phyloP scores from a whole-genome alignment of 1,139 yeast genomes.

The Taphrina populina region DNA sequence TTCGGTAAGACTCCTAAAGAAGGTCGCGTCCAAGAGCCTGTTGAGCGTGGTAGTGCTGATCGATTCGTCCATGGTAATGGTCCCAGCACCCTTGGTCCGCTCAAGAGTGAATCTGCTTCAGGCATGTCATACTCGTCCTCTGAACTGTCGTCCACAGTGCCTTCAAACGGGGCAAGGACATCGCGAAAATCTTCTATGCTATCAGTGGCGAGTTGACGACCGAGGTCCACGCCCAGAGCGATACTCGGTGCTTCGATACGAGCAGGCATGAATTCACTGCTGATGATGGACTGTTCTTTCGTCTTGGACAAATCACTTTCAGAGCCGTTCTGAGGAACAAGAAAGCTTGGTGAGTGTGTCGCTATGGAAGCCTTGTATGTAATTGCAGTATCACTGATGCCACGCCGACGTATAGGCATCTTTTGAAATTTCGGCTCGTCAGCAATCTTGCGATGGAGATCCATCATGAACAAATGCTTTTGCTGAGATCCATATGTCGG shows the following conservation, averaged over 20 bases:
- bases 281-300: slow-evolving; percentile 18
- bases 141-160: slow-evolving; percentile 16
- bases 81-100: no score
- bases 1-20: background rate
- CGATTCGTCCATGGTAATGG: no score
- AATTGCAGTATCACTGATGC: slow-evolving; percentile 27
- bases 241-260: background rate
- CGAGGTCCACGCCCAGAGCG: slow-evolving; percentile 1
- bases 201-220: background rate
- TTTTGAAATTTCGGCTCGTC: slow-evolving; percentile 25
- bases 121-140: slow-evolving; percentile 19
- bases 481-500: slow-evolving; percentile 1
- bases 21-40: background rate
- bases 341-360: slow-evolving; percentile 7
- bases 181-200: background rate
- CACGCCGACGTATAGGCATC: slow-evolving; percentile 22
- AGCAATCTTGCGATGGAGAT: slow-evolving; percentile 15
- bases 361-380: slow-evolving; percentile 3
- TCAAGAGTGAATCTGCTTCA: no score
- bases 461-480: slow-evolving; percentile 26
- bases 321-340: slow-evolving; percentile 12
- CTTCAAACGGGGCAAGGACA: slow-evolving; percentile 7
- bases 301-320: slow-evolving; percentile 16
- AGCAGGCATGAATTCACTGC: slow-evolving; percentile 8
- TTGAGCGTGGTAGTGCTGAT: background rate